phyloP scores from a whole-genome alignment of 345 rosid species.

The Eucalyptus urophylla region DNA sequence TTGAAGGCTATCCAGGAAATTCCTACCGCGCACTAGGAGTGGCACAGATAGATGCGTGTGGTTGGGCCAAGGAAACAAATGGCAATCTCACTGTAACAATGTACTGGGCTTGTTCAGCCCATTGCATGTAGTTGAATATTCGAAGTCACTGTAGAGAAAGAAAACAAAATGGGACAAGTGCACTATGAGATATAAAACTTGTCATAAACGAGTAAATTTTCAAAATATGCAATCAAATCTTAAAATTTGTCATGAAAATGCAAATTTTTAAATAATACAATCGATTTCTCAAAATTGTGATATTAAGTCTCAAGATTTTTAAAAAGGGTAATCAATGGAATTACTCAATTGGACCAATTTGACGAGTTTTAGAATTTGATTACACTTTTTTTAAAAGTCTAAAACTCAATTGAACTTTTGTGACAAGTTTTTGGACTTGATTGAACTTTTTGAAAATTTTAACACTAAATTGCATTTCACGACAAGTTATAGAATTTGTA shows the following conservation, averaged over 20 bases:
- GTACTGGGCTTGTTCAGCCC: neutral
- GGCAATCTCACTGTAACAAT: neutral
- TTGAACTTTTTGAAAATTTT: too few relatives aligned
- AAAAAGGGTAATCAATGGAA: too few relatives aligned
- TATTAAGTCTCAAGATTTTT: too few relatives aligned
- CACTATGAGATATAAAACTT: too few relatives aligned
- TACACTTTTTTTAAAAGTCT: accelerated
- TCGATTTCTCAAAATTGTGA: accelerated
- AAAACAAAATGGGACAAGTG: neutral
- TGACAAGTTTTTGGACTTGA: accelerated
- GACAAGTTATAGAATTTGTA: too few relatives aligned
- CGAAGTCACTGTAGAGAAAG: neutral
- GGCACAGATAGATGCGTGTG: neutral
- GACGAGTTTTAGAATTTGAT: accelerated
- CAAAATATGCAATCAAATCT: accelerated
- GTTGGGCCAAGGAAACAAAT: neutral
- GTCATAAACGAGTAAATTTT: accelerated
- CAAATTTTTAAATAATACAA: too few relatives aligned
- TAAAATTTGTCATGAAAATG: accelerated
- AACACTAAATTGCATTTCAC: too few relatives aligned
- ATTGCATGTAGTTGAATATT: neutral
- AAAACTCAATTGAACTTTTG: too few relatives aligned
- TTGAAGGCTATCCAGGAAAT: neutral
- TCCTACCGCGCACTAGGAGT: neutral
- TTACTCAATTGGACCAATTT: too few relatives aligned